phyloP scores from a whole-genome alignment of 2,329 filamentous ascomycete species.

The Aureobasidium subglaciale region DNA sequence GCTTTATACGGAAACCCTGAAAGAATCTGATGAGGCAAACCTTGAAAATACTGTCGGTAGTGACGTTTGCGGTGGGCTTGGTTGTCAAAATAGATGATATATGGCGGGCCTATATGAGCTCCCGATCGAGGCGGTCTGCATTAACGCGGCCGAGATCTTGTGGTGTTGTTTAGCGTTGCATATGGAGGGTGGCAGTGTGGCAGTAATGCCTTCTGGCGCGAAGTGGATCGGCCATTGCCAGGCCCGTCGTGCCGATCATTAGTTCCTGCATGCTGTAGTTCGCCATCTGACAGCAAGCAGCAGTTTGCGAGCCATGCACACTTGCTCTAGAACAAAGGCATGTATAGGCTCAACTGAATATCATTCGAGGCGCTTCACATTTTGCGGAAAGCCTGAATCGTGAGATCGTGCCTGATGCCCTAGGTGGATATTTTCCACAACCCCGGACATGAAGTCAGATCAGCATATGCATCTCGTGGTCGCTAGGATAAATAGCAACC shows the following conservation, averaged over 20 bases:
- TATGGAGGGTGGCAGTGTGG: neutral
- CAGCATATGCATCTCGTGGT: neutral
- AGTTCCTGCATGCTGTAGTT: neutral
- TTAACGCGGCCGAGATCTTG: neutral
- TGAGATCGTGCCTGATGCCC: neutral
- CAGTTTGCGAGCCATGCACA: too few species aligned
- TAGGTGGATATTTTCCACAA: neutral
- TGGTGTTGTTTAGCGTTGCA: neutral
- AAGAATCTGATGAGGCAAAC: neutral
- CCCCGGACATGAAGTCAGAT: neutral
- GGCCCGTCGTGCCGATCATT: neutral
- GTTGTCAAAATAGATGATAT: neutral
- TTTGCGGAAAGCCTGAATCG: neutral
- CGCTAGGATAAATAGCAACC: neutral
- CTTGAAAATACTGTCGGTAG: neutral
- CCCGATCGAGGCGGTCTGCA: neutral
- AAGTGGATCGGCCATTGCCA: neutral
- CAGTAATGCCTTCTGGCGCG: too few species aligned
- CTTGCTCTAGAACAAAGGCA: neutral
- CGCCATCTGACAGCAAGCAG: too few species aligned
- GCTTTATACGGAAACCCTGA: neutral
- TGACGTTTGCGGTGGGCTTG: neutral
- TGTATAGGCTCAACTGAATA: too few species aligned
- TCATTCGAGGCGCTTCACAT: too few species aligned
- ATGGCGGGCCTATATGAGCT: neutral